A percentile compares a stretch with the other conserved stretches of the same genome.
Conservation (phyloP, 306 rosid genomes). For the Sicyos baderoa region DNA sequence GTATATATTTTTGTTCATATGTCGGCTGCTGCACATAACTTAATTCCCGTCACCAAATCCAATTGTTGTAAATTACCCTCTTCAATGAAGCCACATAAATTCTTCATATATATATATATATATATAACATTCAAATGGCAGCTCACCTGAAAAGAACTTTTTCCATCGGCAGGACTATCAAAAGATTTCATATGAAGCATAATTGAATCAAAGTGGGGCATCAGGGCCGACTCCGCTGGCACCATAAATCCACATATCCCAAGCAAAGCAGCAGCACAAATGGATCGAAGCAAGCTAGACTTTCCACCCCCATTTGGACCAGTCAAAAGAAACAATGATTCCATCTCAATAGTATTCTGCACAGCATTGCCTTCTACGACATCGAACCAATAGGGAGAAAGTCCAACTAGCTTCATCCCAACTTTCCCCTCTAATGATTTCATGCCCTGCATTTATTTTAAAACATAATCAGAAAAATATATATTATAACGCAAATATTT, state of each 20-base stretch:
- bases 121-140: not conserved
- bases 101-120: not conserved
- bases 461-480: not conserved
- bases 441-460: conserved; percentile 35
- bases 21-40: not conserved
- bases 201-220: conserved; percentile 78
- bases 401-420: conserved; percentile 64
- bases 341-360: conserved; percentile 75
- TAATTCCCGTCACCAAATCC: not conserved
- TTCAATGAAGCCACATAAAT: not conserved
- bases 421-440: conserved; percentile 28
- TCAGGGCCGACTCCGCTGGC: conserved; percentile 74
- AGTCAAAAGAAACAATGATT: conserved; percentile 77
- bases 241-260: conserved; percentile 92
- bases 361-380: conserved; percentile 71
- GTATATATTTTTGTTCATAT: not conserved
- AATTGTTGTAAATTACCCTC: not conserved
- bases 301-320: conserved; percentile 99
- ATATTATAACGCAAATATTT: not conserved
- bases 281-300: conserved; percentile 84
- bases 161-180: conserved; percentile 95
- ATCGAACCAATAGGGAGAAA: conserved; percentile 88
- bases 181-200: conserved; percentile 94
- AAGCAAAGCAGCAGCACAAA: conserved; percentile 86
- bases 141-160: conserved; percentile 90